Conservation (phyloP, 768 basidiomycete species). For the Peribolospora baueri region DNA sequence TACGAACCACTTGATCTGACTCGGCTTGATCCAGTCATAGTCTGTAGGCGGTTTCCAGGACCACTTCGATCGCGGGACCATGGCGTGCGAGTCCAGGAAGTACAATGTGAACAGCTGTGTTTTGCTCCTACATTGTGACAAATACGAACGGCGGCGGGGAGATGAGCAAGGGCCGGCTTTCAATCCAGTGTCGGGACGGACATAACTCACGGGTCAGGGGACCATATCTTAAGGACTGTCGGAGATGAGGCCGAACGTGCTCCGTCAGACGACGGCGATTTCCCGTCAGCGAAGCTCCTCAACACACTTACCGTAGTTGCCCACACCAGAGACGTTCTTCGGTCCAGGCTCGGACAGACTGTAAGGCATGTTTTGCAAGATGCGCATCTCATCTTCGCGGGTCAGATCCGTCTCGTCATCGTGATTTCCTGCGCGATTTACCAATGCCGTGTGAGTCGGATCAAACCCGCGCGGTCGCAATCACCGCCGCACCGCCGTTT, state of each 20-base stretch:
- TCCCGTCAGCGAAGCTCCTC: no score
- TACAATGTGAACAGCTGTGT: slow-evolving; percentile 12
- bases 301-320: slow-evolving; percentile 37
- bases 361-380: slow-evolving; percentile 57
- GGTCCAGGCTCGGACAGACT: slow-evolving; percentile 61
- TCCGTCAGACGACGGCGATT: no score
- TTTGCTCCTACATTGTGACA: not conserved
- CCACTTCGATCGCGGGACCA: not conserved
- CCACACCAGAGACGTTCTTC: slow-evolving; percentile 59
- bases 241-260: no score
- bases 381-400: slow-evolving; percentile 38
- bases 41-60: not conserved
- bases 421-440: slow-evolving; percentile 38
- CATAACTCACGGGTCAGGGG: not conserved
- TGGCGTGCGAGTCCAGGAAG: slow-evolving; percentile 14
- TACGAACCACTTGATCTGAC: slow-evolving; percentile 14
- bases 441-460: not conserved
- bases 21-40: slow-evolving; percentile 13
- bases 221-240: slow-evolving; percentile 5
- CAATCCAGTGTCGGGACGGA: no score
- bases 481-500: not conserved
- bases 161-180: no score
- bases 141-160: no score
- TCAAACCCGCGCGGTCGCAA: not conserved
- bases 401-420: slow-evolving; percentile 34